Evolutionary conservation across 176 grass and related monocot species (phyloP).

Genomic region (Oryza longistaminata): DNA sequence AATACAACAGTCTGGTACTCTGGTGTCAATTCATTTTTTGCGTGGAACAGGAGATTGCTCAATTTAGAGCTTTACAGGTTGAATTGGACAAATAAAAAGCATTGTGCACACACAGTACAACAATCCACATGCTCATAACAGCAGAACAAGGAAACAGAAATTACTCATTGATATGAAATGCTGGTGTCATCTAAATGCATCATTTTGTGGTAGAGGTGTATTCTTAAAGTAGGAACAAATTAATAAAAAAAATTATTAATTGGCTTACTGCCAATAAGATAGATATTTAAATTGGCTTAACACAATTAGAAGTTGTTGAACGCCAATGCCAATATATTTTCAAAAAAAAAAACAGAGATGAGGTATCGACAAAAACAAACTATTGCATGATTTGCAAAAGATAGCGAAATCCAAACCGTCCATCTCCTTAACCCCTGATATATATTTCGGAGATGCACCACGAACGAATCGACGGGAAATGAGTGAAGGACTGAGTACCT

Average conservation of each 20-base stretch:
- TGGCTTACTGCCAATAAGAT: background rate
- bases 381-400: too few relatives aligned
- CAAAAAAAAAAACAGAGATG: background rate
- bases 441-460: too few relatives aligned
- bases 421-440: too few relatives aligned
- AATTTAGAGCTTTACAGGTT: constrained; percentile 1
- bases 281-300: background rate
- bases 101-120: background rate
- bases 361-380: background rate
- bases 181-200: background rate
- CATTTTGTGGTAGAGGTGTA: background rate
- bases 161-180: background rate
- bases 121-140: background rate
- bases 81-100: constrained; percentile 2
- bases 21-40: constrained; percentile 22
- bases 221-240: background rate
- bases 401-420: too few relatives aligned
- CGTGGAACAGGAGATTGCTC: background rate
- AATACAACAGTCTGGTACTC: background rate
- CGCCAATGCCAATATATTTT: background rate
- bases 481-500: too few relatives aligned
- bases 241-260: background rate
- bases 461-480: too few relatives aligned
- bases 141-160: background rate
- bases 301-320: background rate